Evolutionary conservation across 805 yeast genomes (phyloP), one percentile per base, ranked within the genome.

Genomic region (Zygosaccharomyces gambellarensis): DNA sequence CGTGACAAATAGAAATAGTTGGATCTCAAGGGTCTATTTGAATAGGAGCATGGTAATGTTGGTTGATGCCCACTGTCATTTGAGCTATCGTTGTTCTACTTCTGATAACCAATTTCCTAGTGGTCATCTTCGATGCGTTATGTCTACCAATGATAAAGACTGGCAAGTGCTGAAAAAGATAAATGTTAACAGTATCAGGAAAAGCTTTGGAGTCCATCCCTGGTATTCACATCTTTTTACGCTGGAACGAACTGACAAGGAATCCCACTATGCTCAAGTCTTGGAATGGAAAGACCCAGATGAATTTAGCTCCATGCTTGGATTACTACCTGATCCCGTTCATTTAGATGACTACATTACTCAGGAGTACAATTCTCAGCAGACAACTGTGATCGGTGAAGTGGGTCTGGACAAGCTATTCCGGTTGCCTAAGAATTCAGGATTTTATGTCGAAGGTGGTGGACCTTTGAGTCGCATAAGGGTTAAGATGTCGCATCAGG

Each of bases 391-490:
- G 10, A 72, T 92, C 8, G 99, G 99, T 0, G 99, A 92, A 59
- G 76, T 89, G n/a, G 99, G 99, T 0, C 69, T 94, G 2, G 99
- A 92, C 64, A 86, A 83, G 64, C 61, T 80, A 28, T 87, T 87
- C 60, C 67, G 87, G 32, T 64, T 90, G 3, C 95, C 95, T 2
- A 58, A 65, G 48, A 70, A 69, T 49, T 14, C 38, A 1, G 89
- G 90, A 1, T 81, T 64, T 60, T 71, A 70, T 49, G 83, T 48
- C n/a, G 46, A 83, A 2, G 69, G 71, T 50, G 50, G 60, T 6
- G 50, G 36, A 9, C 49, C 39, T 32, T 53, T 76, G 27, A 65
- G 75, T 1, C 73, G 71, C n/a, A 78, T 77, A 49, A 73, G 75
- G 51, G 90, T 88, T 0, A 62, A 62, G 2, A 67, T 87, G 69